Conservation (phyloP, 495 filamentous ascomycete species). For the Talaromyces adpressus region DNA sequence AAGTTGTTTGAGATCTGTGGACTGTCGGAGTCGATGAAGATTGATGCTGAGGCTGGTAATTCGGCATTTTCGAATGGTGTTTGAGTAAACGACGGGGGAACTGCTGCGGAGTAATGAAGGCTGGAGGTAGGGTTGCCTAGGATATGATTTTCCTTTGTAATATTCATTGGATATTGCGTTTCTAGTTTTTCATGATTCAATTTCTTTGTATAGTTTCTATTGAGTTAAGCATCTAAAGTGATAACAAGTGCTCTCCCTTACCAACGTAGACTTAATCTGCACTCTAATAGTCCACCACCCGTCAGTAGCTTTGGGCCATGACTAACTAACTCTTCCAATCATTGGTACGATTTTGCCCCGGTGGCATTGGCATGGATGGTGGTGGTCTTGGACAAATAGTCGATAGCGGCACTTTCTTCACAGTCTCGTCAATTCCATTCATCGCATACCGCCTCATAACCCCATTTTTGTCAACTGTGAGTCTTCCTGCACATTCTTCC, state of each 20-base stretch:
- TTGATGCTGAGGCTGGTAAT: conserved; percentile 51
- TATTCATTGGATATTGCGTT: not conserved
- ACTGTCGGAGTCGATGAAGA: conserved; percentile 46
- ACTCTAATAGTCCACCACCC: no score
- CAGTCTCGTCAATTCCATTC: not conserved
- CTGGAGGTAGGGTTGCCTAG: not conserved
- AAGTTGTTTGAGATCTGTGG: conserved; percentile 54
- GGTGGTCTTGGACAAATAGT: not conserved
- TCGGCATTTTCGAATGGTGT: conserved; percentile 37
- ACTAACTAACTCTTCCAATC: not conserved
- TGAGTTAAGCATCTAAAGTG: not conserved
- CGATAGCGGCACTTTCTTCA: not conserved
- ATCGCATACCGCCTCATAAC: not conserved
- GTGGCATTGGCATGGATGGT: not conserved
- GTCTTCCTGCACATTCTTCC: not conserved
- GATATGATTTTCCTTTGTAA: not conserved
- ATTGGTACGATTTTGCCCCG: not conserved
- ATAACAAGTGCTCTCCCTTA: no score
- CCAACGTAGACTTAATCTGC: no score
- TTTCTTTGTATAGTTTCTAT: not conserved
- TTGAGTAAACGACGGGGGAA: conserved; percentile 5
- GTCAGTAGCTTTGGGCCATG: not conserved
- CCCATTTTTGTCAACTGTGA: not conserved
- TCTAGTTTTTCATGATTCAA: not conserved
- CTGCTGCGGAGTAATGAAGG: not conserved